These are phyloP conservation scores for Phytopythium cucurbitacearum DNA, from an alignment of 352 stramenopile species.

Conservation along the genomic window DNA sequence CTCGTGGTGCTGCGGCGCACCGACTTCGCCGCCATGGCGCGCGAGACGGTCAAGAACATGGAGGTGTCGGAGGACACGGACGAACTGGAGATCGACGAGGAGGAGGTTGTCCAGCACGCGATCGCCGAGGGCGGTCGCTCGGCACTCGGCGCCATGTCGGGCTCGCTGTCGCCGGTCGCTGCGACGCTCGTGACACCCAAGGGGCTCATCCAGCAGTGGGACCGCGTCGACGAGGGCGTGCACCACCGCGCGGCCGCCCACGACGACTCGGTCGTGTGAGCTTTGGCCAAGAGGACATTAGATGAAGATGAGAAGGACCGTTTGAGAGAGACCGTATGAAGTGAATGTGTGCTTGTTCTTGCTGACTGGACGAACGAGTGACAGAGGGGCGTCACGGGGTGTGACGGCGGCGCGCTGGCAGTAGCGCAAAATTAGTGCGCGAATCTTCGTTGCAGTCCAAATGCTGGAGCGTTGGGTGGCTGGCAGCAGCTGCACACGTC, in stretches of 20 bases:
- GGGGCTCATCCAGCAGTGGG: slow-evolving; percentile 37
- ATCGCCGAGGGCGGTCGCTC: slow-evolving; percentile 21
- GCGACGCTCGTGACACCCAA: slow-evolving; percentile 27
- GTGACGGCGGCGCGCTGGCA: too few relatives aligned
- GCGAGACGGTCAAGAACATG: slow-evolving; percentile 14
- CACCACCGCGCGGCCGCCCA: slow-evolving; percentile 3
- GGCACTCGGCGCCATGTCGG: slow-evolving; percentile 17
- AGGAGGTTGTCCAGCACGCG: slow-evolving; percentile 15
- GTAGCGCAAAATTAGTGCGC: too few relatives aligned
- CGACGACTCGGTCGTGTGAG: slow-evolving; percentile 2
- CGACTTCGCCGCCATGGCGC: slow-evolving; percentile 24
- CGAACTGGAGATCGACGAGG: slow-evolving; percentile 13
- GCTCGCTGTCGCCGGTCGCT: slow-evolving; percentile 30
- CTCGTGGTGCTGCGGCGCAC: slow-evolving; percentile 12
- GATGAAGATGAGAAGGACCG: background rate
- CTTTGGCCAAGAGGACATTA: background rate
- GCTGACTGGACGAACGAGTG: too few relatives aligned
- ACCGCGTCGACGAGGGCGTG: slow-evolving; percentile 43
- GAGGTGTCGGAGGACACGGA: slow-evolving; percentile 12
- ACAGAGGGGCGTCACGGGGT: too few relatives aligned
- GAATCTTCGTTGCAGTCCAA: too few relatives aligned
- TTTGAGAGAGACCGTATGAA: too few relatives aligned
- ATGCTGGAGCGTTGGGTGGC: too few relatives aligned
- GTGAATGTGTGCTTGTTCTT: too few relatives aligned
- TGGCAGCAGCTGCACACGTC: too few relatives aligned